Evolutionary conservation across 176 grass and related monocot genomes (phyloP).

Genomic region (sorghum (Sorghum bicolor)): DNA sequence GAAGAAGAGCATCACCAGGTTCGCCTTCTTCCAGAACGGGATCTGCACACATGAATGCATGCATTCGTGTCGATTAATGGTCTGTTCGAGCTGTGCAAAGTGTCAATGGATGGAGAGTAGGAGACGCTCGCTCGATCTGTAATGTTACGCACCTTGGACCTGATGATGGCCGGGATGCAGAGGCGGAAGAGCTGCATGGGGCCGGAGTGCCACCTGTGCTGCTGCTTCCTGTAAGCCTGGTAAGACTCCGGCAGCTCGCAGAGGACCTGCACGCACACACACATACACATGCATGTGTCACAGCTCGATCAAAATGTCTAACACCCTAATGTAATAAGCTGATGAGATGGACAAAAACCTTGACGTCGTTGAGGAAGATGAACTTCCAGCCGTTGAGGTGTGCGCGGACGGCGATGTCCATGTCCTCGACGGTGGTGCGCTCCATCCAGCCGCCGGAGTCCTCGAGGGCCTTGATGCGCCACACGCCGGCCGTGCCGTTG

Average conservation of each 20-base stretch:
- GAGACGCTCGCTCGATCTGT: too few relatives aligned
- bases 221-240: slow-evolving; percentile 89
- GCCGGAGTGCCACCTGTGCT: slow-evolving; percentile 98
- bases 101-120: too few relatives aligned
- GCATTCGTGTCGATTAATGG: neutral
- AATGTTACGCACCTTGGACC: slow-evolving; percentile 40
- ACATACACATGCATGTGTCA: neutral
- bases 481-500: slow-evolving; percentile 94
- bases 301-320: neutral
- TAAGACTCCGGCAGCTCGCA: slow-evolving; percentile 95
- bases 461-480: slow-evolving; percentile 92
- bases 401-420: slow-evolving; percentile 96
- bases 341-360: slow-evolving; percentile 32
- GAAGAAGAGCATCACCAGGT: slow-evolving; percentile 92
- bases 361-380: slow-evolving; percentile 95
- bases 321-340: neutral
- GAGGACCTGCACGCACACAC: slow-evolving; percentile 35
- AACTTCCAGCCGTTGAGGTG: slow-evolving; percentile 96
- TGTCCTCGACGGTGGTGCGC: slow-evolving; percentile 98
- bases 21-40: slow-evolving; percentile 87
- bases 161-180: slow-evolving; percentile 75
- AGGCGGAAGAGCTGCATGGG: slow-evolving; percentile 97
- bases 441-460: slow-evolving; percentile 97
- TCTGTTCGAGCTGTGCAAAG: too few relatives aligned
- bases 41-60: slow-evolving; percentile 41